phyloP scores from a whole-genome alignment of 331 rosid genomes.

The Acacia concinna region DNA sequence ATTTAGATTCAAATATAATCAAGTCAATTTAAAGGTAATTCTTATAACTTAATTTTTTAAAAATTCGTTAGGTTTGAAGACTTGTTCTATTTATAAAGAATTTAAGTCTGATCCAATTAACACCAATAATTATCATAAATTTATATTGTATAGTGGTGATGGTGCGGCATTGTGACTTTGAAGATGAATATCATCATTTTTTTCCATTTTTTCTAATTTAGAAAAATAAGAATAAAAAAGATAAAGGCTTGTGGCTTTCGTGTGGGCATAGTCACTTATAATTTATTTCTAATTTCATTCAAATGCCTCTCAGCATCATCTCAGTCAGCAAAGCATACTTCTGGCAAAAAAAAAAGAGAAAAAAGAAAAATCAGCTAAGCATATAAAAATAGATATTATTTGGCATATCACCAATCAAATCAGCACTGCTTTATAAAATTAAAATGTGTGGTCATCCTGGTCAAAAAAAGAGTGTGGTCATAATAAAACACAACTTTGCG shows the following conservation, averaged over 20 bases:
- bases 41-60: too few relatives aligned
- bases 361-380: too few relatives aligned
- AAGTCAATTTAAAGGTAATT: too few relatives aligned
- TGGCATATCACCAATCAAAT: background rate
- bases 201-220: background rate
- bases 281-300: slow-evolving; percentile 2
- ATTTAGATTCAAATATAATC: too few relatives aligned
- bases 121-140: too few relatives aligned
- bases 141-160: background rate
- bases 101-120: too few relatives aligned
- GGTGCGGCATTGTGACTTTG: background rate
- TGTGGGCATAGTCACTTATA: slow-evolving; percentile 4
- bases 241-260: background rate
- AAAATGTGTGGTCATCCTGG: background rate
- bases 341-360: too few relatives aligned
- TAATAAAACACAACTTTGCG: background rate
- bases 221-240: background rate
- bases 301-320: background rate
- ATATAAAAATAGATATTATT: background rate
- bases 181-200: background rate
- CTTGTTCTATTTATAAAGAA: too few relatives aligned
- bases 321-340: slow-evolving; percentile 4
- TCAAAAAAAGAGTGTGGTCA: too few relatives aligned
- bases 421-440: background rate
- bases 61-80: too few relatives aligned